phyloP scores from a whole-genome alignment of 257 asterid genomes.

The Solanum acaule region DNA sequence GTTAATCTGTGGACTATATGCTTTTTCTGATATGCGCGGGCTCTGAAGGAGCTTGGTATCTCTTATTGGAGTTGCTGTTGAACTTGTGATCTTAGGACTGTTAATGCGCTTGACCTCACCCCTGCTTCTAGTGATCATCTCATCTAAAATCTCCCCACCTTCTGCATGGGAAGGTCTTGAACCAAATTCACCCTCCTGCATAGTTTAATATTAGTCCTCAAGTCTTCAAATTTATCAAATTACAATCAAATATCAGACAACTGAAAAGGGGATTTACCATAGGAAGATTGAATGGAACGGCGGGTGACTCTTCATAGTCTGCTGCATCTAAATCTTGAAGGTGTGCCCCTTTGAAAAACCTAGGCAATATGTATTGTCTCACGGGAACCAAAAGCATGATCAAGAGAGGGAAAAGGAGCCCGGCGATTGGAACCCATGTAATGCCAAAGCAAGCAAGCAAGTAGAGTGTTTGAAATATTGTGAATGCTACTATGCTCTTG shows the following conservation, averaged over 20 bases:
- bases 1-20: slow-evolving; percentile 47
- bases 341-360: slow-evolving; percentile 66
- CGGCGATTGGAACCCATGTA: slow-evolving; percentile 91
- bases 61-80: slow-evolving; percentile 51
- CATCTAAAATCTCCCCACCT: slow-evolving; percentile 68
- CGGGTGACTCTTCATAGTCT: slow-evolving; percentile 74
- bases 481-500: slow-evolving; percentile 62
- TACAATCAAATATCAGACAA: background rate
- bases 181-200: slow-evolving; percentile 60
- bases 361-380: slow-evolving; percentile 61
- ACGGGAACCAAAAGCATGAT: slow-evolving; percentile 85
- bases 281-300: slow-evolving; percentile 47
- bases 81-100: slow-evolving; percentile 57
- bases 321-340: slow-evolving; percentile 92
- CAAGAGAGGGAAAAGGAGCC: slow-evolving; percentile 65
- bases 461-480: slow-evolving; percentile 56
- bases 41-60: slow-evolving; percentile 45
- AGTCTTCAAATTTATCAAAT: background rate
- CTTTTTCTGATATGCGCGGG: slow-evolving; percentile 48
- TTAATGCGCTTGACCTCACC: slow-evolving; percentile 64
- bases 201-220: background rate
- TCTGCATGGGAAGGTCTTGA: slow-evolving; percentile 40
- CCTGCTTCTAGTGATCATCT: slow-evolving; percentile 72
- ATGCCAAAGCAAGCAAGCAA: slow-evolving; percentile 77
- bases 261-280: slow-evolving; percentile 12